A percentile compares a stretch with the other conserved stretches of the same genome.
Evolutionary conservation across 768 basidiomycete species (phyloP).

Genomic region (Trametes maxima): DNA sequence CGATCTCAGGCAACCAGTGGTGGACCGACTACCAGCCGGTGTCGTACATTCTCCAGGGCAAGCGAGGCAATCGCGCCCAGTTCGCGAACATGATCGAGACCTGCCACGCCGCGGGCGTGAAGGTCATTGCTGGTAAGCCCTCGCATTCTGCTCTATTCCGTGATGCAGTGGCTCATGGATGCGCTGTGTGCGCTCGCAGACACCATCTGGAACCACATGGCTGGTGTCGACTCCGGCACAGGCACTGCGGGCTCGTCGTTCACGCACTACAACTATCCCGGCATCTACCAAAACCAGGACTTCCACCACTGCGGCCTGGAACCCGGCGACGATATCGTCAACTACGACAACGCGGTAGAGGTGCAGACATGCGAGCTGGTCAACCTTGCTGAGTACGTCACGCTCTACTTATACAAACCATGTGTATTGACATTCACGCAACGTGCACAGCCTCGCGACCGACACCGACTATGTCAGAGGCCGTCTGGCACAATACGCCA

Average conservation of each 20-base stretch:
- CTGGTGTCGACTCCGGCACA: conserved; percentile 48
- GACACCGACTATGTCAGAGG: conserved; percentile 61
- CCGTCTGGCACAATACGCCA: conserved; percentile 55
- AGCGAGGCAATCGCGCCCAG: conserved; percentile 60
- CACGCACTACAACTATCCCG: conserved; percentile 49
- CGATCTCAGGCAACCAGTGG: conserved; percentile 61
- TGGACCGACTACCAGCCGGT: conserved; percentile 78
- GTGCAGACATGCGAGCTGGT: conserved; percentile 47
- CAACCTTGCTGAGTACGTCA: conserved; percentile 43
- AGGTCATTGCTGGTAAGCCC: conserved; percentile 40
- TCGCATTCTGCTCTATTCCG: background rate
- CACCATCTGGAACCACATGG: conserved; percentile 72
- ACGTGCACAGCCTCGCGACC: conserved; percentile 53
- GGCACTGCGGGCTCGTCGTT: conserved; percentile 53
- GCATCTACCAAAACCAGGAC: conserved; percentile 38
- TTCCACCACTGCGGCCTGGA: conserved; percentile 69
- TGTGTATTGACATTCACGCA: background rate
- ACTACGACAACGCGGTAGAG: conserved; percentile 54
- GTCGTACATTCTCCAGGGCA: conserved; percentile 65
- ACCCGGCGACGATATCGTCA: conserved; percentile 52
- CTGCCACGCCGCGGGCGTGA: conserved; percentile 43
- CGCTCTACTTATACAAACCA: background rate
- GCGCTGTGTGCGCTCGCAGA: conserved; percentile 30
- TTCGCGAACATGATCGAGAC: conserved; percentile 44
- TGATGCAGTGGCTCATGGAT: conserved; percentile 27